Evolutionary conservation across 2,329 filamentous ascomycete species (phyloP), one percentile per base, ranked within the genome.

Genomic region (Exutisphaerella laricina): DNA sequence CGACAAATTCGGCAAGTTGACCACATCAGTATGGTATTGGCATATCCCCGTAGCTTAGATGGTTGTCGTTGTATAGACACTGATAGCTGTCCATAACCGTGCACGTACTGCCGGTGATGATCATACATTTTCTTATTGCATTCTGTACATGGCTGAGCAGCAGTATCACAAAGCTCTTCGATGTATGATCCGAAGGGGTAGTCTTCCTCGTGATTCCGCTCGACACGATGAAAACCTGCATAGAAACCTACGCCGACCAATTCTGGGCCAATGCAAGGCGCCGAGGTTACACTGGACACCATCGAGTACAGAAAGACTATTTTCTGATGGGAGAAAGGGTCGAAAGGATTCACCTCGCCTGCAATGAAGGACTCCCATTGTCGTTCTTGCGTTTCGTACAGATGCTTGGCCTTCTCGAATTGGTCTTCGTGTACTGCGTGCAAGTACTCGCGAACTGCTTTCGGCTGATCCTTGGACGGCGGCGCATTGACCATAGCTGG

Each of bases 281-380:
- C 88, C 41, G 92, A 94, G 1, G 88, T 96, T 48, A 84, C 81
- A 0, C 89, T 96, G 62, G 90, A 97, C 38, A 96, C 90, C 17
- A 92, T 80, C 12, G 90, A 97, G 66, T 94, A 94, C 6, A 98
- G 70, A 2, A 97, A 86, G 8, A 94, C 88, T 46, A 98, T 96
- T 58, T 92, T 95, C 59, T 98, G 92, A 59, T 98, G 94, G 0
- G 88, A 85, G 60, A 88, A 92, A 0, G 94, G 92, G 60, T 98
- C 88, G 56, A 96, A 98, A 1, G 97, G 74, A 58, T 94, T 85
- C 22, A 85, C 72, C 54, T 92, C 94, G 10, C 87, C 88, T 38
- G 90, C 82, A 16, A 96, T 83, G 58, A 95, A 95, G 20, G 87
- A 86, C 61, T 98, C 92, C 92, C 92, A 98, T 55, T 96, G 89